A percentile compares a stretch with the other conserved stretches of the same genome.
Conservation (phyloP, 164 flowering plant species). For the Malania oleifera region DNA sequence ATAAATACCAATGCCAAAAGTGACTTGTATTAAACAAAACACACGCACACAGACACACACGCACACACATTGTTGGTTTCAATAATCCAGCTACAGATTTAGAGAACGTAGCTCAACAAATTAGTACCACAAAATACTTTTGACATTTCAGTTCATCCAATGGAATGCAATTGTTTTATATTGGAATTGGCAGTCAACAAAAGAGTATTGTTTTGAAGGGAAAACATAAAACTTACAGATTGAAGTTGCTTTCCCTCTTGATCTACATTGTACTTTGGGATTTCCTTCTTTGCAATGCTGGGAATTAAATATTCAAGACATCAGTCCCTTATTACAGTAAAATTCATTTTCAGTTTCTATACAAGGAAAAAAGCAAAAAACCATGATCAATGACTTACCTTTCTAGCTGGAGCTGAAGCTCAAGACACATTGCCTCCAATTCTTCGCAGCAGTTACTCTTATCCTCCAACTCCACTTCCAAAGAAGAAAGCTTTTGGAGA, state of each 20-base stretch:
- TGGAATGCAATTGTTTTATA: too few species aligned
- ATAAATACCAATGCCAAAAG: too few species aligned
- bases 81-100: too few species aligned
- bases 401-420: slow-evolving; percentile 81
- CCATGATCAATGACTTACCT: slow-evolving; percentile 44
- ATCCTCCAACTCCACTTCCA: slow-evolving; percentile 75
- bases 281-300: slow-evolving; percentile 48
- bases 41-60: too few species aligned
- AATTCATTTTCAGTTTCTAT: not conserved
- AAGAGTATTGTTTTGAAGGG: too few species aligned
- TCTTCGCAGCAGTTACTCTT: slow-evolving; percentile 64
- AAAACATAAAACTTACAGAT: slow-evolving; percentile 53
- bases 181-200: too few species aligned
- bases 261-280: slow-evolving; percentile 16
- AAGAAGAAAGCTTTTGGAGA: slow-evolving; percentile 53
- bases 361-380: not conserved
- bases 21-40: too few species aligned
- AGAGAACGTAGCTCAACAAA: too few species aligned
- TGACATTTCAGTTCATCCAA: too few species aligned
- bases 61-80: too few species aligned
- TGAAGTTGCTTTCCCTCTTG: slow-evolving; percentile 39
- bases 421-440: slow-evolving; percentile 73
- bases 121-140: too few species aligned
- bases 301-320: not conserved
- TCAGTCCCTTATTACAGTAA: not conserved